Evolutionary conservation across 306 rosid genomes (phyloP).

Genomic region (Trifolium subterraneum): DNA sequence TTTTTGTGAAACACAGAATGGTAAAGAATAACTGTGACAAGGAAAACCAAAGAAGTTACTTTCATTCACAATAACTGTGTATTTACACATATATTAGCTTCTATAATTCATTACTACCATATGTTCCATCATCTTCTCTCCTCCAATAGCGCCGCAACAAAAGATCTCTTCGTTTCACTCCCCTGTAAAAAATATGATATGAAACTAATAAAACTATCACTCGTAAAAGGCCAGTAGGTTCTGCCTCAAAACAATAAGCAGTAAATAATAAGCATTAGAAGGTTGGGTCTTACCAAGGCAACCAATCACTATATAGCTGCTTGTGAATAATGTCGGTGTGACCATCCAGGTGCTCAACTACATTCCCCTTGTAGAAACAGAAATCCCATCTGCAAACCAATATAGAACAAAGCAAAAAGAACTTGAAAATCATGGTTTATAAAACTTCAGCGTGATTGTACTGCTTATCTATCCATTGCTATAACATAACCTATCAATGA

Average conservation of each 20-base stretch:
- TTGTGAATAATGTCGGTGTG: constrained; percentile 91
- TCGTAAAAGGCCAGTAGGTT: constrained; percentile 20
- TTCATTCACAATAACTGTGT: constrained; percentile 30
- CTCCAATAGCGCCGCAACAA: constrained; percentile 96
- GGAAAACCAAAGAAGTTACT: constrained; percentile 50
- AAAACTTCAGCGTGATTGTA: constrained; percentile 13
- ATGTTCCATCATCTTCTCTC: constrained; percentile 98
- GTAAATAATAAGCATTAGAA: constrained; percentile 45
- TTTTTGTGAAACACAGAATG: constrained; percentile 91
- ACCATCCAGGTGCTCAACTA: constrained; percentile 95
- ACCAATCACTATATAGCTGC: constrained; percentile 82
- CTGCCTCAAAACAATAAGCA: constrained; percentile 35
- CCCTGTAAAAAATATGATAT: constrained; percentile 63
- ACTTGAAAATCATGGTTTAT: constrained; percentile 26
- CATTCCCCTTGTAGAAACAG: constrained; percentile 77
- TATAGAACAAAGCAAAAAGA: constrained; percentile 39
- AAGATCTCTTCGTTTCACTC: constrained; percentile 88
- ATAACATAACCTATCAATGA: constrained; percentile 5
- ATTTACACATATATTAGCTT: constrained; percentile 6
- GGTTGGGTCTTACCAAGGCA: constrained; percentile 79
- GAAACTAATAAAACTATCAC: constrained; percentile 15
- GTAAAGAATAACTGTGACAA: constrained; percentile 80
- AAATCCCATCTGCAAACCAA: constrained; percentile 94
- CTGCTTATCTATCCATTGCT: constrained; percentile 8
- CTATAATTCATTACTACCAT: constrained; percentile 64